Evolutionary conservation across 1,284 basidiomycete species (phyloP).

Genomic region (Uromyces viciae-fabae): DNA sequence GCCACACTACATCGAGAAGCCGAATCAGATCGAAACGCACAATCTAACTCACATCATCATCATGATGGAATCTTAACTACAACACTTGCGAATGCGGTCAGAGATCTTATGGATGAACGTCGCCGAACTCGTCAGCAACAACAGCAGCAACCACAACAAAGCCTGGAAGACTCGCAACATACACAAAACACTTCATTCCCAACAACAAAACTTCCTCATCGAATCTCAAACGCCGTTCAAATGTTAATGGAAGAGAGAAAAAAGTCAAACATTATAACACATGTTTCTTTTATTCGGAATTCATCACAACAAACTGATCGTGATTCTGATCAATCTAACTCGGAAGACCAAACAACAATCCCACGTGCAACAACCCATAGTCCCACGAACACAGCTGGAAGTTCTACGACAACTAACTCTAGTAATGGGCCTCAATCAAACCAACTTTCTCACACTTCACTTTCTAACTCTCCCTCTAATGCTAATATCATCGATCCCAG

Average conservation of each 20-base stretch:
- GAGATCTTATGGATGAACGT: constrained; percentile 41
- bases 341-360: no score
- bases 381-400: no score
- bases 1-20: constrained; percentile 56
- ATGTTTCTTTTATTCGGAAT: no score
- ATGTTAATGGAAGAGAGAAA: constrained; percentile 24
- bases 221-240: constrained; percentile 29
- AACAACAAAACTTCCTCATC: no score
- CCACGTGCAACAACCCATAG: no score
- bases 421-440: no score
- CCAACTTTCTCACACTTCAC: no score
- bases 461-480: no score
- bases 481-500: background rate
- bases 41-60: constrained; percentile 1
- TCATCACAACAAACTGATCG: background rate
- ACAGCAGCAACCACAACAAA: background rate
- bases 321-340: background rate
- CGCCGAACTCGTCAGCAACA: constrained; percentile 1
- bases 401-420: no score
- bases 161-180: no score
- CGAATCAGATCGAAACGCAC: constrained; percentile 51
- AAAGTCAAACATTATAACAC: constrained; percentile 1
- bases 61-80: constrained; percentile 19
- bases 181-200: no score
- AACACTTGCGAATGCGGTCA: constrained; percentile 4